Evolutionary conservation across 306 rosid species (phyloP), one percentile per base, ranked within the genome.

Genomic region (Cucumis melo): DNA sequence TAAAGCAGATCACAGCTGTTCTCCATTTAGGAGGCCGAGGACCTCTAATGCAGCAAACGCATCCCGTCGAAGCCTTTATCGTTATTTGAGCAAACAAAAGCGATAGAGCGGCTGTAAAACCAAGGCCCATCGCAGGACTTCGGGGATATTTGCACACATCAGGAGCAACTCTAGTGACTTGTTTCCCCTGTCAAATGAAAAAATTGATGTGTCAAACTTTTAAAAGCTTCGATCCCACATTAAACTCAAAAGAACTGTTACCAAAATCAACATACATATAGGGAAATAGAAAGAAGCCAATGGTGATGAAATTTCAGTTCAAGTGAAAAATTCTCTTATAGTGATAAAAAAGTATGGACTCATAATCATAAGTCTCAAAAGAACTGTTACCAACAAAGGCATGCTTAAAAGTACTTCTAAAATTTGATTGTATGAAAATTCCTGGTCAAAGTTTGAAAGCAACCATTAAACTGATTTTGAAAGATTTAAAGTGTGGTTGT

Each of bases 41-140:
- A 78, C 39, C 83, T 75, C 74, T 87, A 71, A 65, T 77, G 87
- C 97, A 94, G 79, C 99, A 94, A 80, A 92, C 65, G 67, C 99
- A 92, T 38, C 99, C 97, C 5, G 91, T 81, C 66, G 89, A 80
- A 80, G 82, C 88, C 65, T 90, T 90, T 77, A 94, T 72, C 63
- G 83, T 48, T 36, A 88, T 71, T 39, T 92, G 95, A 77, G 93
- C 91, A 55, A 84, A 42, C 91, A 92, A 20, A 72, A 94, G 95
- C 63, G 93, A 79, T 73, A 89, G 65, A 1, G 99, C 93, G 15
- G 97, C 91, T 42, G 86, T 87, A 72, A 90, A 84, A 70, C 99
- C 99, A 58, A 94, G 99, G 73, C 79, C 84, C 80, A 92, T 80
- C 34, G 99, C 99, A 10, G 99, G 95, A 79, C 89, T 90, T 61